Percentiles rank a stretch among this genome's conserved stretches.
Conservation (phyloP, 768 basidiomycete species). For the Dacryopinax spathularia region DNA sequence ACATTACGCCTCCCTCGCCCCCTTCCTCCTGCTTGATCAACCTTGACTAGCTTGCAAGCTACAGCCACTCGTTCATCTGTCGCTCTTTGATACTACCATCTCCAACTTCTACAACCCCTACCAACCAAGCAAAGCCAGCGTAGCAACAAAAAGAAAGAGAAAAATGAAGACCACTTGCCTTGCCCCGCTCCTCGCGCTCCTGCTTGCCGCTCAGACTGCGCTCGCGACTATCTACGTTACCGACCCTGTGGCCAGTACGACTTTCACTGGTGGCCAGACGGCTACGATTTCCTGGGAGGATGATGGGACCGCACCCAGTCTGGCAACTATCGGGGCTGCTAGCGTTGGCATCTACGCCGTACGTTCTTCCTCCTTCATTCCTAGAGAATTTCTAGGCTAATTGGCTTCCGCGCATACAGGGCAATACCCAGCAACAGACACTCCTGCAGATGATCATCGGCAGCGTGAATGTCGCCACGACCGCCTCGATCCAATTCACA, state of each 20-base stretch:
- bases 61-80: not conserved
- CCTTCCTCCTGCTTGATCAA: conserved; percentile 6
- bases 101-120: not conserved
- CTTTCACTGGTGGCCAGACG: conserved; percentile 36
- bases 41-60: conserved; percentile 6
- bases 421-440: conserved; percentile 7
- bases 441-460: conserved; percentile 2
- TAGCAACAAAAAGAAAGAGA: not conserved
- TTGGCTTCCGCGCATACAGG: not conserved
- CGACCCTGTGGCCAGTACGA: conserved; percentile 34
- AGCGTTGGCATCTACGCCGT: conserved; percentile 46
- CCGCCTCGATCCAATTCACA: not conserved
- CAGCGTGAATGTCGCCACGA: not conserved
- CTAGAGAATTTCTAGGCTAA: not conserved
- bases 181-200: not conserved
- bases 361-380: not conserved
- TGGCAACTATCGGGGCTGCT: conserved; percentile 38
- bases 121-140: not conserved
- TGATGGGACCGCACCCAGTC: conserved; percentile 32
- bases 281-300: conserved; percentile 49
- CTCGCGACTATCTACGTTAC: conserved; percentile 31
- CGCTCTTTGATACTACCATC: conserved; percentile 16
- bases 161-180: not conserved
- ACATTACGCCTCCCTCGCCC: conserved; percentile 7
- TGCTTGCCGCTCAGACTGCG: not conserved